A percentile compares a stretch with the other conserved stretches of the same genome.
Evolutionary conservation across 2,329 filamentous ascomycete genomes (phyloP).

Genomic region (Cadophora sp.): DNA sequence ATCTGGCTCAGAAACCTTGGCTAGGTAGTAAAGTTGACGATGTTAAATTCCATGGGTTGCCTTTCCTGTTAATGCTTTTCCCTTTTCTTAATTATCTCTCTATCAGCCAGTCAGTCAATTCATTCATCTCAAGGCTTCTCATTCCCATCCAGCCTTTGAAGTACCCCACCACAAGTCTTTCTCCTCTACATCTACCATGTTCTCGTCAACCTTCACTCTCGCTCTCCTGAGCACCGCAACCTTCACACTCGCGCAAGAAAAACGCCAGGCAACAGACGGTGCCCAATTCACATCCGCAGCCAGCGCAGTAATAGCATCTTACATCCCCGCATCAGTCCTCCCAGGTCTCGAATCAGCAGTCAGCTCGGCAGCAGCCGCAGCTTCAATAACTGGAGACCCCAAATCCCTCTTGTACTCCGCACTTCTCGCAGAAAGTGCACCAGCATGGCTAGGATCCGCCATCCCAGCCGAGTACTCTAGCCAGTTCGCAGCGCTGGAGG

Average conservation of each 20-base stretch:
- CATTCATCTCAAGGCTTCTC: neutral
- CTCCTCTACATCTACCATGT: constrained; percentile 10
- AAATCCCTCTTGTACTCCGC: constrained; percentile 40
- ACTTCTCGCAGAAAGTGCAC: constrained; percentile 38
- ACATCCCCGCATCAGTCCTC: constrained; percentile 43
- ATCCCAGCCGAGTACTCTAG: constrained; percentile 40
- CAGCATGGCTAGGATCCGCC: constrained; percentile 42
- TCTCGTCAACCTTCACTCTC: constrained; percentile 23
- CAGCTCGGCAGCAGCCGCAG: constrained; percentile 41
- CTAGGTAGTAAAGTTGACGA: neutral
- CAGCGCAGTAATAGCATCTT: constrained; percentile 41
- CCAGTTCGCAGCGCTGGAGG: constrained; percentile 40
- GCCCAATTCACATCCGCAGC: constrained; percentile 40
- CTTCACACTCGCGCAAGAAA: constrained; percentile 22
- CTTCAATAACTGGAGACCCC: constrained; percentile 42
- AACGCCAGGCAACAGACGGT: constrained; percentile 26
- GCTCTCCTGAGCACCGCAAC: constrained; percentile 25
- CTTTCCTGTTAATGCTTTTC: neutral
- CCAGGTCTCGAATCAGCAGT: constrained; percentile 39
- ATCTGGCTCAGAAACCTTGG: constrained; percentile 3
- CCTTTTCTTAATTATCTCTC: neutral
- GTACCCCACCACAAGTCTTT: neutral
- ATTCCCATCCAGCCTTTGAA: neutral
- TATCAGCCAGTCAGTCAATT: neutral
- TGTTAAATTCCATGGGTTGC: constrained; percentile 9